Evolutionary conservation across 192 early-diverging fungal genomes (phyloP).

Genomic region (Powellomyces hirtus): DNA sequence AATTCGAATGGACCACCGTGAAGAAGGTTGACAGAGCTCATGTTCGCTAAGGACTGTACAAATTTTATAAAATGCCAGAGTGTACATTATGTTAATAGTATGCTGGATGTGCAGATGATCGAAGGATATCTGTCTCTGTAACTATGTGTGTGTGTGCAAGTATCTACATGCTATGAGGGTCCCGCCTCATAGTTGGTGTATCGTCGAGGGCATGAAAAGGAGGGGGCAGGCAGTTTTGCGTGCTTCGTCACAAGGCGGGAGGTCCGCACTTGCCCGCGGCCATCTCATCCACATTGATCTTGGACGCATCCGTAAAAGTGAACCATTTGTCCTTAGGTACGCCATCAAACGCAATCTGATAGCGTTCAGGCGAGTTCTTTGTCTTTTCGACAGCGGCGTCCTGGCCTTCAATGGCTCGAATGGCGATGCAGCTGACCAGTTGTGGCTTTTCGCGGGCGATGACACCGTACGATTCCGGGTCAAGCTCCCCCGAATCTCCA

Average conservation of each 20-base stretch:
- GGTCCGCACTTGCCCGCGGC: slow-evolving; percentile 2
- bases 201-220: too few species aligned
- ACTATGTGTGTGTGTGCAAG: too few species aligned
- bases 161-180: too few species aligned
- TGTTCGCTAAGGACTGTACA: too few species aligned
- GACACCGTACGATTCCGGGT: slow-evolving; percentile 24
- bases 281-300: neutral
- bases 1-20: too few species aligned
- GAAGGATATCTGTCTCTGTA: too few species aligned
- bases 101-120: too few species aligned
- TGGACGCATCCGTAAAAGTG: slow-evolving; percentile 1
- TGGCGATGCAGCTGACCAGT: slow-evolving; percentile 24
- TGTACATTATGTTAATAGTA: too few species aligned
- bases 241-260: neutral
- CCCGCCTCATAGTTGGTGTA: too few species aligned
- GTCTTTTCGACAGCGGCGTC: slow-evolving; percentile 1
- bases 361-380: slow-evolving; percentile 2
- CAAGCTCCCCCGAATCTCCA: slow-evolving; percentile 26
- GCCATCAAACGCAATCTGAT: slow-evolving; percentile 9
- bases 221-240: too few species aligned
- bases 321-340: neutral
- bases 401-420: slow-evolving; percentile 20
- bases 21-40: too few species aligned
- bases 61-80: too few species aligned
- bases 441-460: slow-evolving; percentile 5